Conservation (phyloP, 2,329 filamentous ascomycete genomes). For the Aspergillus aculeatus region DNA sequence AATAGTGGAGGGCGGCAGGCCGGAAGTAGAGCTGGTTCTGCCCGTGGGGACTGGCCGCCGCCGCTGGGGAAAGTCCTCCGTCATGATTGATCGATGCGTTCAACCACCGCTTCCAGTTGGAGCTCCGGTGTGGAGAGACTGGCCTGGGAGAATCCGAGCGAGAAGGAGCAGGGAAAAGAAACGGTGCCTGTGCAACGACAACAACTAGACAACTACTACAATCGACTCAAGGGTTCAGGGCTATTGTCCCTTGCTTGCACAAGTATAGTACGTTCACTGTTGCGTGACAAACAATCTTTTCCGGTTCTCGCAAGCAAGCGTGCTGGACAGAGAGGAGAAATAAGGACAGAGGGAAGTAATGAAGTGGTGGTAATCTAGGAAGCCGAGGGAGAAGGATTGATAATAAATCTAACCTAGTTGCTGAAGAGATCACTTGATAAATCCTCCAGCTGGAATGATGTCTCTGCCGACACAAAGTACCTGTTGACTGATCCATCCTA, state of each 20-base stretch:
- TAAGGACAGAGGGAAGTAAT: not conserved
- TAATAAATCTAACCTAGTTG: not conserved
- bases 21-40: slow-evolving; percentile 22
- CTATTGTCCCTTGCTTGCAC: not conserved
- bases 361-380: not conserved
- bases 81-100: slow-evolving; percentile 17
- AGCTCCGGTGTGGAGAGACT: not conserved
- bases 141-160: not conserved
- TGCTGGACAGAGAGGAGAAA: not conserved
- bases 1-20: slow-evolving; percentile 18
- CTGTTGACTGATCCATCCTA: not conserved
- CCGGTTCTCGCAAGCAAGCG: too few relatives aligned
- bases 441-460: not conserved
- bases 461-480: not conserved
- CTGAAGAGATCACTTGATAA: not conserved
- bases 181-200: not conserved
- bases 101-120: not conserved
- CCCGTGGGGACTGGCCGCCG: slow-evolving; percentile 21
- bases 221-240: not conserved
- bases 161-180: not conserved
- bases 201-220: not conserved
- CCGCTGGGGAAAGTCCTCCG: slow-evolving; percentile 24
- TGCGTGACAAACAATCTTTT: not conserved
- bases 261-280: not conserved
- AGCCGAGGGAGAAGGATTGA: not conserved